These are phyloP conservation scores for Passiflora organensis DNA, from an alignment of 345 rosid genomes.

Conservation along the genomic window DNA sequence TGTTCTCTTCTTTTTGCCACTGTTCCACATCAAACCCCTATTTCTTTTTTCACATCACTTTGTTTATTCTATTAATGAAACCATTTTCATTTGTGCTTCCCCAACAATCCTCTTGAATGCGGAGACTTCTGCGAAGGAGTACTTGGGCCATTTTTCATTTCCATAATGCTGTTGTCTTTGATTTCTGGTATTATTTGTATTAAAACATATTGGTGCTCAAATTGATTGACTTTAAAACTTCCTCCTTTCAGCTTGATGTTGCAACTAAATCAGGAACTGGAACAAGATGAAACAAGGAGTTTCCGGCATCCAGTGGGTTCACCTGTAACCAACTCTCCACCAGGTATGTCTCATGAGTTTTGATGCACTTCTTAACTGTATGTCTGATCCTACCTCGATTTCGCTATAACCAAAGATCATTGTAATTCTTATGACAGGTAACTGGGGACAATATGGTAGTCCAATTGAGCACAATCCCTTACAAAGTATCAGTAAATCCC, in stretches of 20 bases:
- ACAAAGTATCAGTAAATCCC: slow-evolving; percentile 54
- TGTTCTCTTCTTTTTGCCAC: no score
- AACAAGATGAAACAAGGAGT: slow-evolving; percentile 60
- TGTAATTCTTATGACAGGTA: slow-evolving; percentile 43
- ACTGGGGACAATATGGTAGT: slow-evolving; percentile 66
- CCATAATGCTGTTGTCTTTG: neutral
- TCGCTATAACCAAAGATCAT: slow-evolving; percentile 8
- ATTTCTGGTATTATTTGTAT: neutral
- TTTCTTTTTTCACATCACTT: no score
- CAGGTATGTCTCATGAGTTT: slow-evolving; percentile 42
- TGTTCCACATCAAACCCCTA: no score
- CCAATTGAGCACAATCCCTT: slow-evolving; percentile 59
- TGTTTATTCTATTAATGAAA: no score
- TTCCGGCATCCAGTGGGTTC: slow-evolving; percentile 68
- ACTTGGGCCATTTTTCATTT: neutral
- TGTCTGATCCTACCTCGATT: slow-evolving; percentile 1
- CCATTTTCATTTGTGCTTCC: no score
- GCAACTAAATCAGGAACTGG: slow-evolving; percentile 70
- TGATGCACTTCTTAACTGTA: neutral
- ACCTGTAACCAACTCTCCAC: slow-evolving; percentile 76
- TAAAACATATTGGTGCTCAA: neutral
- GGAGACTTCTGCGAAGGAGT: neutral
- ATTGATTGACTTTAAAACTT: neutral
- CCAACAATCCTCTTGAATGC: neutral
- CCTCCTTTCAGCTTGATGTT: slow-evolving; percentile 54